Evolutionary conservation across 495 filamentous ascomycete genomes (phyloP), one percentile per base, ranked within the genome.

Genomic region (Trichoderma virens): DNA sequence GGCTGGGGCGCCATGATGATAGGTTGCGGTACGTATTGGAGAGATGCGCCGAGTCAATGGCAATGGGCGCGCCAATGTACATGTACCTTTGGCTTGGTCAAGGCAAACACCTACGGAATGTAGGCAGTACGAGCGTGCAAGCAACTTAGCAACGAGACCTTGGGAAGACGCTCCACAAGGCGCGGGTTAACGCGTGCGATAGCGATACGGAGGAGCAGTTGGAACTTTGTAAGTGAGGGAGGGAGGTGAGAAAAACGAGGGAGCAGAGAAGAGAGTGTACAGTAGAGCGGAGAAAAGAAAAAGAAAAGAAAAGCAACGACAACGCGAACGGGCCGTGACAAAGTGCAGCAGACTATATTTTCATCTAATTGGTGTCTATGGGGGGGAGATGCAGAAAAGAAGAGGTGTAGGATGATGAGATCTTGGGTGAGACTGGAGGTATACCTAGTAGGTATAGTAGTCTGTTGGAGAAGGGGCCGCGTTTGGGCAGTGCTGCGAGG

Each of bases 1-100:
- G 61, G 27, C 39, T 62, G 61, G 61, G 61, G 61, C 61, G 61
- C 61, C 61, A 62, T 62, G 39, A 62, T 20, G 61, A 61, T 35
- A 47, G 23, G 43, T 47, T n/a, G 43, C n/a, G 59, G 59, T 39
- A 39, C 59, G 59, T 56, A 31, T 14, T 16, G 11, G 13, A 14
- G 51, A 16, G 51, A 30, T 27, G 51, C 13, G 27, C 51, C 51
- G 11, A 20, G 51, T 25, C 16, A n/a, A 56, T 56, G n/a, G 45
- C 16, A 16, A 51, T n/a, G n/a, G 6, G 23, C n/a, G 51, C 51
- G 13, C 23, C 3, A 13, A 56, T 30, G 51, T 56, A 56, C 51
- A 28, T 28, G 51, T 27, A 56, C 51, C 51, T 47, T 8, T 23
- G 18, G 43, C 43, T 47, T 47, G 43, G 43, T 47, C n/a, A 47